phyloP scores from a whole-genome alignment of 2,329 filamentous ascomycete species.

The Fusarium secorum region DNA sequence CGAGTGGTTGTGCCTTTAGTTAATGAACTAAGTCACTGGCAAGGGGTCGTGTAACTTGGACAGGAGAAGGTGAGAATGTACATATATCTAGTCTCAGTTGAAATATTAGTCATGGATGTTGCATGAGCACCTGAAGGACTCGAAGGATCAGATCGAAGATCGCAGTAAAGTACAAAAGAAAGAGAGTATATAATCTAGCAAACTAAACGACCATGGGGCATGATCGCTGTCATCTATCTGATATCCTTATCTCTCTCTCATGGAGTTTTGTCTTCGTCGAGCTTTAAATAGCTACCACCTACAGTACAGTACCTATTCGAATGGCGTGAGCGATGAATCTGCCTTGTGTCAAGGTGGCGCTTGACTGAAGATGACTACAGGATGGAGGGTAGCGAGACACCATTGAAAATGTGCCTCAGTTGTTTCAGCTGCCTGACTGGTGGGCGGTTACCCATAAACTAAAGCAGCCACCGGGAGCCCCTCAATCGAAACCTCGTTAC shows the following conservation, averaged over 20 bases:
- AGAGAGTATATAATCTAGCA: not conserved
- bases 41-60: not conserved
- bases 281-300: too few relatives aligned
- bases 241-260: not conserved
- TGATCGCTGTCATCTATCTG: fast-evolving
- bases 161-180: not conserved
- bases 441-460: not conserved
- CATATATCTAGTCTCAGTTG: fast-evolving
- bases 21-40: not conserved
- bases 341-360: not conserved
- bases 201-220: fast-evolving
- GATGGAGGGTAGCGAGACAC: not conserved
- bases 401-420: not conserved
- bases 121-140: not conserved
- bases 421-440: not conserved
- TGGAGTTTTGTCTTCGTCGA: fast-evolving
- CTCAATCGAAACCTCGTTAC: not conserved
- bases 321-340: not conserved
- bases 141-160: not conserved
- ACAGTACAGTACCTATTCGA: fast-evolving
- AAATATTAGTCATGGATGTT: not conserved
- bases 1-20: not conserved
- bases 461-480: not conserved
- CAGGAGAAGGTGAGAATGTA: fast-evolving
- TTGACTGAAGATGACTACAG: not conserved